Percentiles rank a stretch among this genome's conserved stretches.
phyloP scores from a whole-genome alignment of 306 rosid genomes.

The Cajanus cajan region DNA sequence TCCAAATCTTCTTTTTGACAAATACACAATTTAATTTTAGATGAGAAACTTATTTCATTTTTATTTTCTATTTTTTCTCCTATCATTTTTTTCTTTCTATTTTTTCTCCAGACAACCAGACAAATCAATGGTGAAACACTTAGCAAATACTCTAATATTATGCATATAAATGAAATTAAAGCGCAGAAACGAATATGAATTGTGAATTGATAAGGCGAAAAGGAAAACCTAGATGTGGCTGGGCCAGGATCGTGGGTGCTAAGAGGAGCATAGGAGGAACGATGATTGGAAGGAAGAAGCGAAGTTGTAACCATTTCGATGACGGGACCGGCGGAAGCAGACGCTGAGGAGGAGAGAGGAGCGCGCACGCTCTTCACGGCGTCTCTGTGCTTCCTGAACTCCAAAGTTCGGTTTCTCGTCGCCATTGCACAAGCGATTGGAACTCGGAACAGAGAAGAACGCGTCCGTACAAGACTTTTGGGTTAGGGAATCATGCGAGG shows the following conservation, averaged over 20 bases:
- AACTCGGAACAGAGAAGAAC: neutral
- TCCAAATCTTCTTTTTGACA: too few species aligned
- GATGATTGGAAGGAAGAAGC: constrained; percentile 57
- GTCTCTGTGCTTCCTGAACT: constrained; percentile 60
- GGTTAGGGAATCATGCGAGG: neutral
- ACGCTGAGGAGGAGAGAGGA: constrained; percentile 64
- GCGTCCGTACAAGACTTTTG: neutral
- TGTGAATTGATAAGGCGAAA: neutral
- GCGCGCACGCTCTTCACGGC: constrained; percentile 76
- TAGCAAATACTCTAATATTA: neutral
- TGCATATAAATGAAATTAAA: neutral
- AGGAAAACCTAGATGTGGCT: constrained; percentile 37
- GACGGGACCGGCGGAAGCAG: constrained; percentile 61
- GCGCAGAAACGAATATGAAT: neutral
- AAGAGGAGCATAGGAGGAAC: constrained; percentile 64
- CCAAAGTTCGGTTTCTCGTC: constrained; percentile 63
- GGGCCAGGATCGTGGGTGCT: constrained; percentile 77
- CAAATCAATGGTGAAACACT: too few species aligned
- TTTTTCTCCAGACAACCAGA: too few species aligned
- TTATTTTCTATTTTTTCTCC: too few species aligned
- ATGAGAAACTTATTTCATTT: too few species aligned
- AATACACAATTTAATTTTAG: too few species aligned
- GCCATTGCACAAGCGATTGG: constrained; percentile 46
- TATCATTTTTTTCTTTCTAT: too few species aligned
- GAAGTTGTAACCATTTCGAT: constrained; percentile 70